These are phyloP conservation scores for Aspergillus ustus DNA, from an alignment of 2,329 filamentous ascomycete species.

Conservation along the genomic window DNA sequence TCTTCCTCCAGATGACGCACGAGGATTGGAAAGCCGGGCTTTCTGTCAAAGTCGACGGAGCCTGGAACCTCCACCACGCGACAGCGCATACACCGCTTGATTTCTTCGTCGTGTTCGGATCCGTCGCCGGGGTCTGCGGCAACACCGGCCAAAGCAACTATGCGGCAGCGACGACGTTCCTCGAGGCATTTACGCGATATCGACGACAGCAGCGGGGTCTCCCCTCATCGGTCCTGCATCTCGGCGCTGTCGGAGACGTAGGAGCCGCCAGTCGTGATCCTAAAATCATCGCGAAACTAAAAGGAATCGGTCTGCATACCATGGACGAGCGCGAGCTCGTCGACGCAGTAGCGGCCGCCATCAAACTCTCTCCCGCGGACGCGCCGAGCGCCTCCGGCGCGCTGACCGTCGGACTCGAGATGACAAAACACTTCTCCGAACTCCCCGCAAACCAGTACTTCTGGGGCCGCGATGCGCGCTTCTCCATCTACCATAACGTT, in stretches of 20 bases:
- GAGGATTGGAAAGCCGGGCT: slow-evolving; percentile 35
- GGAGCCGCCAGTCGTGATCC: slow-evolving; percentile 21
- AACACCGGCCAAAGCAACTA: slow-evolving; percentile 46
- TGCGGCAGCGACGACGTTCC: slow-evolving; percentile 35
- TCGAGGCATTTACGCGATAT: slow-evolving; percentile 28
- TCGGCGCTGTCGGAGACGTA: slow-evolving; percentile 27
- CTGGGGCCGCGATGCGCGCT: too few relatives aligned
- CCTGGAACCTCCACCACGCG: slow-evolving; percentile 35
- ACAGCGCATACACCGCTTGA: not conserved
- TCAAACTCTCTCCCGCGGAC: too few relatives aligned
- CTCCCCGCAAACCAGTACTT: too few relatives aligned
- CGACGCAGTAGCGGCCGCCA: too few relatives aligned
- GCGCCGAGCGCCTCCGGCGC: too few relatives aligned
- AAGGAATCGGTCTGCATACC: too few relatives aligned
- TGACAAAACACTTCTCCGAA: too few relatives aligned
- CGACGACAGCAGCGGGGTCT: slow-evolving; percentile 26
- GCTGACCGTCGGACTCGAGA: too few relatives aligned
- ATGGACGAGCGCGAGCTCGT: too few relatives aligned
- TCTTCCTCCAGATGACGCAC: slow-evolving; percentile 35
- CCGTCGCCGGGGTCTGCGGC: slow-evolving; percentile 36
- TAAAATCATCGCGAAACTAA: too few relatives aligned
- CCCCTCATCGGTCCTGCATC: slow-evolving; percentile 22
- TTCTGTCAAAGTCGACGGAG: slow-evolving; percentile 35
- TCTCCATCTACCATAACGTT: too few relatives aligned
- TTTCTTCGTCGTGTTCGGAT: slow-evolving; percentile 29